These are phyloP conservation scores for Raffaelea ambrosiae DNA, from an alignment of 2,329 filamentous ascomycete species.

Conservation along the genomic window DNA sequence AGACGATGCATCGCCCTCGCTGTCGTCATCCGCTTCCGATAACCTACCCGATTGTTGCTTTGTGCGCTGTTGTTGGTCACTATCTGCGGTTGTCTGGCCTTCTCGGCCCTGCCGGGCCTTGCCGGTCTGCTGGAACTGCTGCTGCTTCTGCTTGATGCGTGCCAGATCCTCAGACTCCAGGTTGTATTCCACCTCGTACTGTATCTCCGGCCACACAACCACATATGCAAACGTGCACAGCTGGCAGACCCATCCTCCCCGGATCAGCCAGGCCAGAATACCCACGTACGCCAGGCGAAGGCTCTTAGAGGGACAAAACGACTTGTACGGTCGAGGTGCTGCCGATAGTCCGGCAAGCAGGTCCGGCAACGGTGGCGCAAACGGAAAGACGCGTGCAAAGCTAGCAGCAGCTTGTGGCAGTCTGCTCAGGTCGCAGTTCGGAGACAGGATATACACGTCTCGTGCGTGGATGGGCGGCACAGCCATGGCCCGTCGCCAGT, in stretches of 20 bases:
- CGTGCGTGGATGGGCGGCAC: constrained; percentile 84
- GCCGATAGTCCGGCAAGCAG: constrained; percentile 80
- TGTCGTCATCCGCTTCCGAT: neutral
- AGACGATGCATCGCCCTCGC: constrained; percentile 3
- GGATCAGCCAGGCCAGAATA: constrained; percentile 88
- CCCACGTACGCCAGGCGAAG: constrained; percentile 82
- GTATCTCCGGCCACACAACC: constrained; percentile 72
- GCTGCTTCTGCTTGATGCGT: constrained; percentile 19
- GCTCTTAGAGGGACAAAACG: constrained; percentile 76
- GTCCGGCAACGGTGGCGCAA: constrained; percentile 72
- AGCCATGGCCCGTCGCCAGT: constrained; percentile 87
- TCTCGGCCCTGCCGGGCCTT: neutral
- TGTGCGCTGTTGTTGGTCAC: neutral
- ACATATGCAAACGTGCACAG: constrained; percentile 88
- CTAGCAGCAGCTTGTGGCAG: constrained; percentile 60
- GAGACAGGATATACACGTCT: constrained; percentile 85
- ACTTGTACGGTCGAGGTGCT: constrained; percentile 72
- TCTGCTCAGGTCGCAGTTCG: constrained; percentile 71
- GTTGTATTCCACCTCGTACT: constrained; percentile 68
- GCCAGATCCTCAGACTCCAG: constrained; percentile 56
- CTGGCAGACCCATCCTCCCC: constrained; percentile 89
- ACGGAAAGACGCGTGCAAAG: constrained; percentile 73
- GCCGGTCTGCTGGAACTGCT: neutral
- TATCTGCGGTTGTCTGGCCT: neutral
- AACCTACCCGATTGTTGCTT: neutral